Evolutionary conservation across 345 rosid species (phyloP).

Genomic region (Euphorbia tirucalli): DNA sequence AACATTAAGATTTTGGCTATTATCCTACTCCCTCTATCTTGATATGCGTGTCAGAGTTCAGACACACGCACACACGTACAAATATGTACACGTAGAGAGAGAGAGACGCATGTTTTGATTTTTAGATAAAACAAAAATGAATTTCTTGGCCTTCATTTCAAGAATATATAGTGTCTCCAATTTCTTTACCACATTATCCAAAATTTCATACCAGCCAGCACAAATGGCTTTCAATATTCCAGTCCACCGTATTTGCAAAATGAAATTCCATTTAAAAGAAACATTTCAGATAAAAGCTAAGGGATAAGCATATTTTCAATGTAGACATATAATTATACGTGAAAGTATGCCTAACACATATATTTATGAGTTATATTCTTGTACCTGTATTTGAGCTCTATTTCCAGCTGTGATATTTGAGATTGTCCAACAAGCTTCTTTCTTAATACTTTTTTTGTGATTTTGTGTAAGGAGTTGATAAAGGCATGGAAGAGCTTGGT

Average conservation of each 20-base stretch:
- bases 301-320: neutral
- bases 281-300: neutral
- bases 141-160: no score
- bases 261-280: neutral
- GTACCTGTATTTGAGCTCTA: constrained; percentile 34
- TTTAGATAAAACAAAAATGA: no score
- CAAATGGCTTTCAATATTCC: neutral
- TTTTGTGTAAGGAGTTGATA: constrained; percentile 31
- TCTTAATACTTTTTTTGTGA: constrained; percentile 27
- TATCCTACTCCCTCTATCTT: neutral
- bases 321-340: neutral
- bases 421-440: constrained; percentile 36
- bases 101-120: no score
- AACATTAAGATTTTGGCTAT: neutral
- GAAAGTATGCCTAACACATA: neutral
- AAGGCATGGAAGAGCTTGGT: constrained; percentile 29
- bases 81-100: no score
- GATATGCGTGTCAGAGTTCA: neutral
- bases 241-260: neutral
- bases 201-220: neutral
- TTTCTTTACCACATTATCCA: neutral
- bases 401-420: constrained; percentile 36
- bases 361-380: neutral
- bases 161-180: no score
- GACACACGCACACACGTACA: no score